Evolutionary conservation across 202 grass and related monocot species (phyloP).

Genomic region (Miscanthus sacchariflorus): DNA sequence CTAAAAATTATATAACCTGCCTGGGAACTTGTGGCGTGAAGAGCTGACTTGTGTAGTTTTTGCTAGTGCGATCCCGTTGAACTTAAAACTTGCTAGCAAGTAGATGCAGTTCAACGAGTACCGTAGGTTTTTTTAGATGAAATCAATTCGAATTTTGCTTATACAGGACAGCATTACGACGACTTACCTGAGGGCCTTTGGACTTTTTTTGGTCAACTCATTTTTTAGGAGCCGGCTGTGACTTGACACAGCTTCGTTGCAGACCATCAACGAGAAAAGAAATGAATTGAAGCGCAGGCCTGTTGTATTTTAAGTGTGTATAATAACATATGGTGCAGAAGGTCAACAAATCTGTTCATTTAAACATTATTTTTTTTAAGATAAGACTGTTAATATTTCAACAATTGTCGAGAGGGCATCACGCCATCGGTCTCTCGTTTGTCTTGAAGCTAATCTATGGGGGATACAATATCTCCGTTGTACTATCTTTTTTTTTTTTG

Average conservation of each 20-base stretch:
- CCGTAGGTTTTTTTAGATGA: no score
- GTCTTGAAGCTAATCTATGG: background rate
- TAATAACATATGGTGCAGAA: background rate
- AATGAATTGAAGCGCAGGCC: background rate
- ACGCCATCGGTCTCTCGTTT: background rate
- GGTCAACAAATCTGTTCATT: background rate
- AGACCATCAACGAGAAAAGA: background rate
- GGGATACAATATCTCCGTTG: constrained; percentile 16
- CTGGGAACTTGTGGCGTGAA: constrained; percentile 10
- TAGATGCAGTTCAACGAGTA: background rate
- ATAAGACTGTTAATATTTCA: constrained; percentile 12
- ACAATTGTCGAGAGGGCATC: background rate
- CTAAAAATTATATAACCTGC: background rate
- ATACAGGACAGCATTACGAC: background rate
- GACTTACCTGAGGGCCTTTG: background rate
- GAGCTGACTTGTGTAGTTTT: background rate
- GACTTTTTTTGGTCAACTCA: constrained; percentile 28
- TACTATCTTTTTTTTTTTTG: no score
- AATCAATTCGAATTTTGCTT: background rate
- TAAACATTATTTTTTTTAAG: constrained; percentile 10
- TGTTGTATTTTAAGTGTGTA: background rate
- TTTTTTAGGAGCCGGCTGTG: background rate
- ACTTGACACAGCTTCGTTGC: constrained; percentile 29
- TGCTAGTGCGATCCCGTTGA: background rate
- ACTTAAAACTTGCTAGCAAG: constrained; percentile 4